Evolutionary conservation across 495 filamentous ascomycete species (phyloP), one percentile per base, ranked within the genome.

Genomic region (Neurospora sp.): DNA sequence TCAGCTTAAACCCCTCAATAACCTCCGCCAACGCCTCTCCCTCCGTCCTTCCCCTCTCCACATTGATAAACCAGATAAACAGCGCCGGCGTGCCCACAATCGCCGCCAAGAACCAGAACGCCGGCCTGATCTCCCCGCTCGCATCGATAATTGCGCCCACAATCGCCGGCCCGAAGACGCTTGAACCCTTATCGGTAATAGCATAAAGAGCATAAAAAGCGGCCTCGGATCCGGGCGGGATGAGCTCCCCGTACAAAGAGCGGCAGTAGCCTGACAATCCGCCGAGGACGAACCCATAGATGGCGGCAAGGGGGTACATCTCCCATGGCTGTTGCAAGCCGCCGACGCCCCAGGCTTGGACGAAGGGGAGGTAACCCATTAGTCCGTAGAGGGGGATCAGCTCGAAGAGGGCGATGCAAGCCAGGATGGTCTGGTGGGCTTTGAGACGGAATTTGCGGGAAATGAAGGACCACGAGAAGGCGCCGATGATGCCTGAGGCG

Each of bases 171-270:
- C 96, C 96, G 79, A 99, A 97, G 20, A 99, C 85, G 78, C 92
- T 96, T 8, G 92, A 96, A 27, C 96, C 96, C 81, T 99, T 99
- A 78, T 99, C 96, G 16, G 96, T 99, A 73, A 99, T 97, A 6
- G 96, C 95, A 76, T 97, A 99, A 2, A 99, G 87, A 0, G 96
- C 94, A 80, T 95, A 99, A 79, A 99, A 99, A 1, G 96, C 93
- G 3, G 96, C 94, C 82, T 99, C 96, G 31, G 90, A 96, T 12
- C 96, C 96, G 0, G 94, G 93, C 31, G 96, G 96, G 75, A 99
- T 89, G 41, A 99, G 85, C 79, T 98, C 93, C 31, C 94, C 94
- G 78, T 91, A 99, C 48, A 99, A 86, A 77, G 92, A 95, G 16
- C 96, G 92, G 77, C 96, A 98, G 80, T 98, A 97, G 22, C 92